Conservation (phyloP, 768 basidiomycete species). For the Boletus vinaceobasis region DNA sequence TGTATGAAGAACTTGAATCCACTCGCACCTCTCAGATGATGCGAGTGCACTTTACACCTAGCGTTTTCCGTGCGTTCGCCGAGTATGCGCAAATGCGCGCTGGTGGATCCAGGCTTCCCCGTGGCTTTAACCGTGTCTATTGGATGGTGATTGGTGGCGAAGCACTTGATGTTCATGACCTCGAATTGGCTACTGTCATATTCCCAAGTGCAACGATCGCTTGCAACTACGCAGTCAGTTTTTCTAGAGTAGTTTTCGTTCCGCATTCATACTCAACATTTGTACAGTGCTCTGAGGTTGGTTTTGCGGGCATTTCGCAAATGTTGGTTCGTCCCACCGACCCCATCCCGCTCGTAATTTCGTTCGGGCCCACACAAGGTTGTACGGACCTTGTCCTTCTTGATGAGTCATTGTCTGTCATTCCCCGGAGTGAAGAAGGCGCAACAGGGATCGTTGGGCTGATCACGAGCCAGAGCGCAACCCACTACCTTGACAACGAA, state of each 20-base stretch:
- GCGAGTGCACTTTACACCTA: constrained; percentile 14
- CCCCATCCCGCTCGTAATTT: constrained; percentile 8
- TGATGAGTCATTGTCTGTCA: constrained; percentile 12
- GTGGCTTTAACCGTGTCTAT: constrained; percentile 16
- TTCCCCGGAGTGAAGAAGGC: constrained; percentile 2
- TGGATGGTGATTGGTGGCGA: constrained; percentile 18
- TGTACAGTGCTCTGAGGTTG: constrained; percentile 14
- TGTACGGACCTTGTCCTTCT: constrained; percentile 13
- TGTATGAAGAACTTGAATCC: constrained; percentile 12
- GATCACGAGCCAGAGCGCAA: constrained; percentile 12
- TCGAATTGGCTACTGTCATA: constrained; percentile 10
- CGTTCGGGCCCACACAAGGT: constrained; percentile 9
- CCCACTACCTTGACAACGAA: constrained; percentile 10
- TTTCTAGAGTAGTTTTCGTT: neutral
- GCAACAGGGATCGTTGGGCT: constrained; percentile 9
- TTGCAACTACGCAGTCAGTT: constrained; percentile 15
- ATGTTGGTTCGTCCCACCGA: constrained; percentile 13
- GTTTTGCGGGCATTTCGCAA: constrained; percentile 15
- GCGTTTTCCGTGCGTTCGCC: constrained; percentile 15
- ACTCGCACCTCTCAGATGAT: constrained; percentile 12
- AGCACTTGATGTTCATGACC: constrained; percentile 5
- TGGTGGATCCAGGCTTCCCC: constrained; percentile 9
- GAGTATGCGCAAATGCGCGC: constrained; percentile 10
- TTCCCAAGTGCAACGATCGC: constrained; percentile 13
- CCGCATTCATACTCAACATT: neutral